phyloP scores from a whole-genome alignment of 2,329 filamentous ascomycete genomes.

The Colletotrichum sp. region DNA sequence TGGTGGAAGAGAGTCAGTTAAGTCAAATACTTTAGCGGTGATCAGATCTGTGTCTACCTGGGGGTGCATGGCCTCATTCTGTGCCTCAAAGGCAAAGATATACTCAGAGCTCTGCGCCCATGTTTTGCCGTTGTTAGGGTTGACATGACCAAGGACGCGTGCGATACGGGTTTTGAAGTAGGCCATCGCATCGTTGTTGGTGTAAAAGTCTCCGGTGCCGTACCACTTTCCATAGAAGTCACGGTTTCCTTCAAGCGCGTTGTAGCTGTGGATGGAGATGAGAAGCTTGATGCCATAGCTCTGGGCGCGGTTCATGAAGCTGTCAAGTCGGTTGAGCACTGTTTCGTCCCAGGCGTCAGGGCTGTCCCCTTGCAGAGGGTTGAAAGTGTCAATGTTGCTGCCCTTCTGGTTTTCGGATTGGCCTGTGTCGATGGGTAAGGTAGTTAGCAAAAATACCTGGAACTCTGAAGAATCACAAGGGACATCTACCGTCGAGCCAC shows the following conservation, averaged over 20 bases:
- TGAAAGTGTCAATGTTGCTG: neutral
- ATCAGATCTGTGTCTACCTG: neutral
- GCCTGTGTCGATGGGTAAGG: neutral
- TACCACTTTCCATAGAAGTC: conserved; percentile 22
- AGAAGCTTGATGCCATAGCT: conserved; percentile 22
- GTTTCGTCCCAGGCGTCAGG: conserved; percentile 21
- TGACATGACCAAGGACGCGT: conserved; percentile 19
- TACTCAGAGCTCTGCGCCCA: conserved; percentile 26
- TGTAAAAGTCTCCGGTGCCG: conserved; percentile 17
- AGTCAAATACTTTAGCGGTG: neutral
- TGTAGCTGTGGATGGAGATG: conserved; percentile 22
- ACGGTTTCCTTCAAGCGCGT: conserved; percentile 4
- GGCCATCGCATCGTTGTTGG: neutral
- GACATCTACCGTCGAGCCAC: neutral
- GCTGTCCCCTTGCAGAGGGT: neutral
- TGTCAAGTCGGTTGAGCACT: conserved; percentile 18
- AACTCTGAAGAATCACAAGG: neutral
- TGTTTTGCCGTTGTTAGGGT: conserved; percentile 14
- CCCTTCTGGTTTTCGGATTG: neutral
- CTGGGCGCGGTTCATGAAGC: conserved; percentile 17
- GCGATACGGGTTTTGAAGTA: conserved; percentile 19
- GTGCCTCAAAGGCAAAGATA: conserved; percentile 28
- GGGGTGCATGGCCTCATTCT: conserved; percentile 27
- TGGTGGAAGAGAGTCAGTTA: neutral
- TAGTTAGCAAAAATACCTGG: neutral